These are phyloP conservation scores for Pelargonium cotyledonis DNA, from an alignment of 441 rosid genomes.

Conservation along the genomic window DNA sequence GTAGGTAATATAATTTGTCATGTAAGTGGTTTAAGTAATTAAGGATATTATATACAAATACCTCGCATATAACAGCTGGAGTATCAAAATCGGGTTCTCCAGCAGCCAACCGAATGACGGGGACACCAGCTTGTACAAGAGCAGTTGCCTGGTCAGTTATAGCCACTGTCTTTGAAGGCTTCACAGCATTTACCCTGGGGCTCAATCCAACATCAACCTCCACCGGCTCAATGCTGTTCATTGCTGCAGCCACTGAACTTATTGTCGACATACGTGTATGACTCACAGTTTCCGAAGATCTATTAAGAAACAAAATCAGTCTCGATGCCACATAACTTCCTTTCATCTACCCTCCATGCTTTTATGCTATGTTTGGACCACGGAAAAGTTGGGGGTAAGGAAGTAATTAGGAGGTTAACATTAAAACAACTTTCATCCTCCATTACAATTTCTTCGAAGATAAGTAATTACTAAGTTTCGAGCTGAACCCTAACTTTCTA, in stretches of 20 bases:
- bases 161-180: conserved; percentile 90
- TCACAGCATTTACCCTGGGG: conserved; percentile 72
- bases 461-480: neutral
- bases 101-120: conserved; percentile 83
- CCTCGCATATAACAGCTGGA: conserved; percentile 70
- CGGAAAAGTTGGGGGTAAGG: no score
- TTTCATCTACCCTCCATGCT: neutral
- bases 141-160: conserved; percentile 87
- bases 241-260: conserved; percentile 41
- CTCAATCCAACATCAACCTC: conserved; percentile 68
- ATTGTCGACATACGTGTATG: conserved; percentile 19
- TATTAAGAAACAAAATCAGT: conserved; percentile 13
- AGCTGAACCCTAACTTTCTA: neutral
- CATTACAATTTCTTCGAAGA: neutral
- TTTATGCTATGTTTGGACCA: no score
- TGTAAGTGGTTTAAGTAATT: neutral
- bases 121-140: conserved; percentile 79
- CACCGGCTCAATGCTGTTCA: conserved; percentile 30
- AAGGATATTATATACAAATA: conserved; percentile 3
- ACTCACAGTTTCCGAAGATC: conserved; percentile 29
- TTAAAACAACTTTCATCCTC: neutral
- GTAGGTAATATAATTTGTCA: no score
- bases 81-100: conserved; percentile 99
- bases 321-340: neutral
- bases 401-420: no score